Conservation (phyloP, 2,329 filamentous ascomycete genomes). For the Ustulina deusta region DNA sequence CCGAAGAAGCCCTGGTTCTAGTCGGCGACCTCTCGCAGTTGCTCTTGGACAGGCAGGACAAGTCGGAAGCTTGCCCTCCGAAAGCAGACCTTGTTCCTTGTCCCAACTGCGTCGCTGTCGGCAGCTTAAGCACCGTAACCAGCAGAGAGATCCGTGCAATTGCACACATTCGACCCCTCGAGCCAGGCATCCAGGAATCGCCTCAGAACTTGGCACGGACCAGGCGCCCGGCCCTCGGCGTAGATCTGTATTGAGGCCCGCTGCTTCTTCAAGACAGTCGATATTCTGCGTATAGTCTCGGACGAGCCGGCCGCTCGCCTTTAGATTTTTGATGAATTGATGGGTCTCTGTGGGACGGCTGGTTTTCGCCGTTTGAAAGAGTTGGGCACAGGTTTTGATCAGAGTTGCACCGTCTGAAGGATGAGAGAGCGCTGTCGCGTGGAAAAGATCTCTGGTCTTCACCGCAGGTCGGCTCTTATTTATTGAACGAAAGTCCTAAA, state of each 20-base stretch:
- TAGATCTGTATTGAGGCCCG: constrained; percentile 5
- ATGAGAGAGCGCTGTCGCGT: constrained; percentile 19
- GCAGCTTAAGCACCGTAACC: constrained; percentile 4
- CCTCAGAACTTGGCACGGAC: too few species aligned
- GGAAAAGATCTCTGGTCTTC: constrained; percentile 25
- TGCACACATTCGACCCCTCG: constrained; percentile 10
- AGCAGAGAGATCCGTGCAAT: constrained; percentile 2
- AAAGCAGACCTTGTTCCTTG: background rate
- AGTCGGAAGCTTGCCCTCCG: background rate
- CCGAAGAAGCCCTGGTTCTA: background rate
- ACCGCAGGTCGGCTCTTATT: constrained; percentile 19
- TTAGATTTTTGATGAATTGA: constrained; percentile 10
- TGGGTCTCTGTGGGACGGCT: constrained; percentile 6
- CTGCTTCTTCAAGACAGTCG: constrained; percentile 10
- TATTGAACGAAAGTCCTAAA: constrained; percentile 19
- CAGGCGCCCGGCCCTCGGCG: constrained; percentile 8
- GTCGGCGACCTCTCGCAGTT: background rate
- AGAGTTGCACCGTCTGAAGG: constrained; percentile 28
- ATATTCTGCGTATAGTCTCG: constrained; percentile 13
- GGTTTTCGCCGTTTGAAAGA: constrained; percentile 14
- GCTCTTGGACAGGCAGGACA: background rate
- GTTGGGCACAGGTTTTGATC: constrained; percentile 21
- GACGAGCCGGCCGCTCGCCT: constrained; percentile 8
- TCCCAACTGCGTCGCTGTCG: constrained; percentile 8
- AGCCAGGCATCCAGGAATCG: constrained; percentile 11